These are phyloP conservation scores for Populus hybrid DNA, from an alignment of 441 rosid species.

Conservation along the genomic window DNA sequence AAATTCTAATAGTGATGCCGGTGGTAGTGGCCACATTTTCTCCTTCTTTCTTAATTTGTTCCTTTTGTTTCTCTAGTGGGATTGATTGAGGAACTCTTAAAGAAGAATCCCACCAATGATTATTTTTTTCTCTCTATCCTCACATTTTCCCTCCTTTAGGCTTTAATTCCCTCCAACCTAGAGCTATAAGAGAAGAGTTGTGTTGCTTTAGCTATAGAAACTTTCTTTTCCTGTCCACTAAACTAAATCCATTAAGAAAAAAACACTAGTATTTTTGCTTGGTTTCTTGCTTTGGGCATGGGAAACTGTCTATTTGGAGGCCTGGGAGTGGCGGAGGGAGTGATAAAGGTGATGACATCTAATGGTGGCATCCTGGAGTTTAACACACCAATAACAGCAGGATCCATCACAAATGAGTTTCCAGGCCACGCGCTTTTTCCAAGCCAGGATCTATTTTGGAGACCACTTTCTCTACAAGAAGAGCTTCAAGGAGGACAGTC, in stretches of 20 bases:
- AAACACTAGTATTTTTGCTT: no score
- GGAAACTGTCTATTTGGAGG: constrained; percentile 85
- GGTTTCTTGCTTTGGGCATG: constrained; percentile 29
- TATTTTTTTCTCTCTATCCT: not conserved
- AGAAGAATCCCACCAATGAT: constrained; percentile 33
- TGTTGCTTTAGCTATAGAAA: not conserved
- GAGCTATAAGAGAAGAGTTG: not conserved
- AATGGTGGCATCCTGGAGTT: constrained; percentile 65
- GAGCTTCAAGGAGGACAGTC: constrained; percentile 48
- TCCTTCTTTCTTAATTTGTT: not conserved
- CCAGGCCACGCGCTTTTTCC: constrained; percentile 57
- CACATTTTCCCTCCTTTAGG: not conserved
- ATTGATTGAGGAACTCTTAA: constrained; percentile 2
- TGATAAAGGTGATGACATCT: constrained; percentile 49
- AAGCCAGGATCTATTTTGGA: constrained; percentile 44
- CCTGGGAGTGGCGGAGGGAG: constrained; percentile 22
- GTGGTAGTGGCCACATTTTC: not conserved
- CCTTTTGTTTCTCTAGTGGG: constrained; percentile 10
- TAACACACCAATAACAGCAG: constrained; percentile 48
- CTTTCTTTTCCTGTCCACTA: not conserved
- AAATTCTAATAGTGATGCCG: not conserved
- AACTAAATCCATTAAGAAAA: not conserved
- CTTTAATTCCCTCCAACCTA: not conserved
- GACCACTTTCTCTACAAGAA: constrained; percentile 43
- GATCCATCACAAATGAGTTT: constrained; percentile 47